phyloP scores from a whole-genome alignment of 2,329 filamentous ascomycete genomes.

The Cyanodermella asteris region DNA sequence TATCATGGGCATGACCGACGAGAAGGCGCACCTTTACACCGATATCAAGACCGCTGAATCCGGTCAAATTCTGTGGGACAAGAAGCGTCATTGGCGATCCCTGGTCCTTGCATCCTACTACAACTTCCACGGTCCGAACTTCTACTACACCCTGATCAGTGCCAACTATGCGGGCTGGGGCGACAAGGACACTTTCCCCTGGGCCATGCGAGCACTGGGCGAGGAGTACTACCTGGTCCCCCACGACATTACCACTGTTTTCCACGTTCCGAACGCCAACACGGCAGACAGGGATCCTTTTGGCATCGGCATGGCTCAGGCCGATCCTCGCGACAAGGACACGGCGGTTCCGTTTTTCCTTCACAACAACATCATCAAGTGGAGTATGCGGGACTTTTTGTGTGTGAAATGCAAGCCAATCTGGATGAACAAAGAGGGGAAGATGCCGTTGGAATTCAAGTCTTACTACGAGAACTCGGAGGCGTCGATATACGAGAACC shows the following conservation, averaged over 20 bases:
- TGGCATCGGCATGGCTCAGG: slow-evolving; percentile 7
- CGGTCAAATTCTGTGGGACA: slow-evolving; percentile 6
- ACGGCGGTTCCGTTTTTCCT: slow-evolving; percentile 6
- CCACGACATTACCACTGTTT: slow-evolving; percentile 5
- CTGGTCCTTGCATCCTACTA: slow-evolving; percentile 6
- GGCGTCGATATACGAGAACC: slow-evolving; percentile 4
- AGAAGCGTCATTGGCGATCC: slow-evolving; percentile 6
- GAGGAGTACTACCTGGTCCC: slow-evolving; percentile 6
- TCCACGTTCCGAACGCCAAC: slow-evolving; percentile 5
- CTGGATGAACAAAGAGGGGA: too few relatives aligned
- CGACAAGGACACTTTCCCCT: slow-evolving; percentile 6
- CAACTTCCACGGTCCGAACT: slow-evolving; percentile 6
- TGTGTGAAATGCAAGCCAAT: slow-evolving; percentile 4
- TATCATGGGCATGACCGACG: slow-evolving; percentile 4
- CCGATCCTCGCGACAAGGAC: slow-evolving; percentile 4
- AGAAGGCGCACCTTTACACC: slow-evolving; percentile 3
- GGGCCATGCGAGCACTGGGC: slow-evolving; percentile 4
- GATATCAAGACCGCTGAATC: slow-evolving; percentile 5
- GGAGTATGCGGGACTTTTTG: slow-evolving; percentile 5
- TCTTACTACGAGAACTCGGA: slow-evolving; percentile 4
- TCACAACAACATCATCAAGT: slow-evolving; percentile 6
- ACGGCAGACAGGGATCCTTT: too few relatives aligned
- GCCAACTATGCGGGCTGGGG: slow-evolving; percentile 6
- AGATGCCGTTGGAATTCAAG: too few relatives aligned
- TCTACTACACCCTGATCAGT: slow-evolving; percentile 6